Base-by-base conservation (phyloP, 805 yeast genomes). In the Cyberlindnera petersonii region DNA sequence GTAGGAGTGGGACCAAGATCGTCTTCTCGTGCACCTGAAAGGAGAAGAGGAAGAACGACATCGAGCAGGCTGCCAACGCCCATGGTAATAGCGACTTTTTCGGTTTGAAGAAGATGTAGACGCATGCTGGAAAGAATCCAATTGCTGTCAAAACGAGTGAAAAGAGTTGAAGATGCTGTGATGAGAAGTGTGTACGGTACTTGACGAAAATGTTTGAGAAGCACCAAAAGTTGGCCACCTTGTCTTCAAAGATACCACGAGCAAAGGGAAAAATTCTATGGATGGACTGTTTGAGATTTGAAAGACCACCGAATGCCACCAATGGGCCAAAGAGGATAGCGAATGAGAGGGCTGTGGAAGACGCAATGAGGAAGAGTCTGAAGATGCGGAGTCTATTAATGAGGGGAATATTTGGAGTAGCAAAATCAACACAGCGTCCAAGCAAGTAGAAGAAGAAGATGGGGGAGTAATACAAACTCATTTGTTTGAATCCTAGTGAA, bases 221-320 rank as follows among this genome's bases (percentile, higher is more conserved):
- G 61, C 98, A 89, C 99, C 99, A 93, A 54, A 93, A 83, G 57
- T 89, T 93, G 27, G 96, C 96, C 13, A 93, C 98, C 59, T 93
- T 93, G 58, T 93, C 98, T 60, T 93, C 98, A 71, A 94, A 93
- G 7, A 93, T 71, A 1, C 98, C 98, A 56, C 98, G 74, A 31
- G 79, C 75, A 49, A 93, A 91, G 1, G 99, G 98, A 60, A 93
- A 93, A 22, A 91, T 81, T 46, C 98, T 73, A 30, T 85, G 94
- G 20, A 61, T 47, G 1, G 82, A 56, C 49, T 79, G 82, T 4
- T 56, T 41, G 2, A 73, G 43, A 26, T 65, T 68, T 2, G 49
- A 43, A 2, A 61, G 14, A 11, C 70, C 69, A 6, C 75, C 75
- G 42, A 59, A 53, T 3, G 75, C 27, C 14, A 77, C 61, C 33